Base-by-base conservation (phyloP, 139 green algal genomes). In the Penium margaritaceum region DNA sequence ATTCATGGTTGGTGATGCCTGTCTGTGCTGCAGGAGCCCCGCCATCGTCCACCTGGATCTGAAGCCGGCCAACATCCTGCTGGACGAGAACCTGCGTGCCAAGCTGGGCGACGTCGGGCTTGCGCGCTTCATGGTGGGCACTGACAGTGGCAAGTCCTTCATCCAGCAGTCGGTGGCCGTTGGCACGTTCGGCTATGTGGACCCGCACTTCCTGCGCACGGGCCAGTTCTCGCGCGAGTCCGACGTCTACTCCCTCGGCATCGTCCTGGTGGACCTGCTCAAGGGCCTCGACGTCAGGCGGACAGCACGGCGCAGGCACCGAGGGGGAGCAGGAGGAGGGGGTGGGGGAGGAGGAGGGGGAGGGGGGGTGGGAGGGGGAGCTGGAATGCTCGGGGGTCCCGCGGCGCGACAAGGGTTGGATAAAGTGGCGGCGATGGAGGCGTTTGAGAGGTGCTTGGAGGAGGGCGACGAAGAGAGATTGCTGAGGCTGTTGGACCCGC, bases 21-120 rank as follows among this genome's bases (percentile, higher is more conserved):
- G n/a, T n/a, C n/a, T n/a, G n/a, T n/a, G n/a, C 9, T 69, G 27
- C 61, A 69, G 61, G n/a, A 24, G 27, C 12, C 61, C 61, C 32
- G 81, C 81, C 55, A 96, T 97, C 73, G 90, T 97, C 53, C 92
- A 97, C 83, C 72, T 86, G 0, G 85, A 89, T 70, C 75, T 88
- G 36, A 91, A 96, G 78, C 89, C 92, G 7, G 90, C 91, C 64
- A 97, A 97, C 85, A 82, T 97, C 73, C 86, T 97, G 67, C 87
- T 97, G 80, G 92, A 97, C 74, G 88, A 95, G 27, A 85, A 87
- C 37, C 83, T 86, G 14, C 89, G 83, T 17, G 47, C 63, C 43
- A 79, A 75, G 66, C 91, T 97, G 32, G 91, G 86, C n/a, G 91
- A 96, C 82, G 96, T 96, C 87, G 92, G 92, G 5, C 89, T 97